Evolutionary conservation across 2,329 filamentous ascomycete species (phyloP).

Genomic region (Paraphoma chrysanthemicola): DNA sequence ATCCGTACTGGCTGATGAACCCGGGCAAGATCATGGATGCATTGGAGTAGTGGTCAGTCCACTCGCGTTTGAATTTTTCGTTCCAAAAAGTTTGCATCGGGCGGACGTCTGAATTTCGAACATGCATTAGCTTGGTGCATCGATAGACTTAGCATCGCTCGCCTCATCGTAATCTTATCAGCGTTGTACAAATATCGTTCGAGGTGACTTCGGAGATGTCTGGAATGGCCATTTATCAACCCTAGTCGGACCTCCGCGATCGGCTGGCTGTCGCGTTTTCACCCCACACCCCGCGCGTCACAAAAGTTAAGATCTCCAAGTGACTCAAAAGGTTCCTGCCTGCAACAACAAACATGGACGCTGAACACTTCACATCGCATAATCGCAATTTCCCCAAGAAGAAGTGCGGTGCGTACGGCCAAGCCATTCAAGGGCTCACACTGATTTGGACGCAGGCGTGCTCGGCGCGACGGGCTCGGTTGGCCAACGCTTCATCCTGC

Average conservation of each 20-base stretch:
- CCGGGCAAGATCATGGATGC: slow-evolving; percentile 88
- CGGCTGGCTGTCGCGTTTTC: slow-evolving; percentile 30
- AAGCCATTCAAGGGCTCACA: background rate
- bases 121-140: slow-evolving; percentile 14
- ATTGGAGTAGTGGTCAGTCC: slow-evolving; percentile 18
- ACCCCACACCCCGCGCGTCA: slow-evolving; percentile 30
- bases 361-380: slow-evolving; percentile 50
- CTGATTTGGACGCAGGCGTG: slow-evolving; percentile 59
- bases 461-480: slow-evolving; percentile 93
- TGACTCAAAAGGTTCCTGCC: slow-evolving; percentile 29
- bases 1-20: slow-evolving; percentile 89
- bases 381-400: slow-evolving; percentile 56
- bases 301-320: slow-evolving; percentile 23
- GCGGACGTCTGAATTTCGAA: slow-evolving; percentile 22
- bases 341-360: slow-evolving; percentile 49
- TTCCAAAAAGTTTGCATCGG: slow-evolving; percentile 22
- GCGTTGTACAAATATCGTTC: slow-evolving; percentile 2
- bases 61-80: background rate
- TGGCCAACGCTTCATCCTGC: slow-evolving; percentile 92
- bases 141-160: slow-evolving; percentile 9
- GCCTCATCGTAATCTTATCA: background rate
- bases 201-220: slow-evolving; percentile 1
- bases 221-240: background rate
- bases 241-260: slow-evolving; percentile 28
- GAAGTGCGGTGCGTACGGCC: slow-evolving; percentile 61